Base-by-base conservation (phyloP, 1,284 basidiomycete genomes). In the Fomitopsis palustris region DNA sequence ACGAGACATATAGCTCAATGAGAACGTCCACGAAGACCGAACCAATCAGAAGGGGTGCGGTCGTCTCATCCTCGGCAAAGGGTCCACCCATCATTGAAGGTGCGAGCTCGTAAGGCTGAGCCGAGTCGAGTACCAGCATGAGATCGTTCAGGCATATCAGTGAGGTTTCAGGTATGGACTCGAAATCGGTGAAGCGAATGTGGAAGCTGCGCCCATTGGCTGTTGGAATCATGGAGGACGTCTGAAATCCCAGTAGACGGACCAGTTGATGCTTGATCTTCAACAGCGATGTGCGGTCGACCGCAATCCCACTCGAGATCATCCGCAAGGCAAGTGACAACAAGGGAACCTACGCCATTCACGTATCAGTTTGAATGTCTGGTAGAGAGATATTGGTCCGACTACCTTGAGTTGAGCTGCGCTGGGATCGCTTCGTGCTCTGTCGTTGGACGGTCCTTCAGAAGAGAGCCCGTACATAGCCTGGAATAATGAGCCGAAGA, bases 181-280 rank as follows among this genome's bases (percentile, higher is more conserved):
- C 65, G 16, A 83, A 69, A 27, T 78, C 76, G 12, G 78, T 77
- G 64, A 86, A 86, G 39, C 77, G 77, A 29, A 90, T 74, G 60
- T 80, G 75, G 65, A 85, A 82, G 1, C 73, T 72, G 56, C 80
- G 79, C 4, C 81, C 80, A 60, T 72, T 80, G 2, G 73, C 69
- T 14, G 79, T 75, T 3, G 82, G 78, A 10, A 78, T 69, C 10
- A 79, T 69, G 6, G 74, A 72, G 35, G 86, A 76, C 51, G 81
- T 77, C 14, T 70, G 69, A 65, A 86, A 90, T 2, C 87, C 87
- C 12, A 86, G 57, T 16, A 81, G 65, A 31, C 77, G 77, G 12
- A 81, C 78, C n/a, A 88, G 68, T 64, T 86, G 78, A 17, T 76
- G 71, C 68, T 91, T 90, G 65, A 91, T 72, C 65, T 81, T 85